Conservation (phyloP, 495 filamentous ascomycete species). For the Wilcoxina mikolae region DNA sequence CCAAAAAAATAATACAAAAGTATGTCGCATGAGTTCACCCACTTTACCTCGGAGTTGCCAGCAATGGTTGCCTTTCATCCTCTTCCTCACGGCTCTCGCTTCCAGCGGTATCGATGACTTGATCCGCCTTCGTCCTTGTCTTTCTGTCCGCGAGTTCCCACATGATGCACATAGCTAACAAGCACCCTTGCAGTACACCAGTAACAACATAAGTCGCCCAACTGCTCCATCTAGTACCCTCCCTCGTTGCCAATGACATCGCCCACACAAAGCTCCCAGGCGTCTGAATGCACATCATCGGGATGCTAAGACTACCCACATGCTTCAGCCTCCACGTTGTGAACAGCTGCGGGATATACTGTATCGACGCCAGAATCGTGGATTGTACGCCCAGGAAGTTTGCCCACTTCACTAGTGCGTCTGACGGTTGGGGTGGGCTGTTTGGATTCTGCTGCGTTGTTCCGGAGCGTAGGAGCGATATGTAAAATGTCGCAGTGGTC, state of each 20-base stretch:
- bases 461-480: constrained; percentile 24
- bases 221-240: constrained; percentile 86
- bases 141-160: constrained; percentile 45
- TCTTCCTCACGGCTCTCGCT: constrained; percentile 8
- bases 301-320: constrained; percentile 78
- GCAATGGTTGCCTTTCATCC: constrained; percentile 2
- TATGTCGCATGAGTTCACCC: neutral
- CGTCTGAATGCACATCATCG: constrained; percentile 98
- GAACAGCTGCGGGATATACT: constrained; percentile 90
- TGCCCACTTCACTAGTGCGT: constrained; percentile 56
- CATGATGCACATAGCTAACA: constrained; percentile 64
- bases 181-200: constrained; percentile 66
- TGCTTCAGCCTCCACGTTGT: constrained; percentile 73
- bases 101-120: constrained; percentile 12
- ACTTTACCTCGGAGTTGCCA: neutral
- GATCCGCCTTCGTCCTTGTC: constrained; percentile 8
- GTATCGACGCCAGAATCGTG: constrained; percentile 64
- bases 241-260: constrained; percentile 60
- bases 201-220: constrained; percentile 84
- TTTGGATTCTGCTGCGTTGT: neutral
- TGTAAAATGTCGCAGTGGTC: constrained; percentile 34
- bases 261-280: constrained; percentile 84
- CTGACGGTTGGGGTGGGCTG: constrained; percentile 41
- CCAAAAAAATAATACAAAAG: neutral
- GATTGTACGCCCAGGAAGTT: constrained; percentile 66